Base-by-base conservation (phyloP, 169 alveolate species). In the Eimeria falciformis region DNA sequence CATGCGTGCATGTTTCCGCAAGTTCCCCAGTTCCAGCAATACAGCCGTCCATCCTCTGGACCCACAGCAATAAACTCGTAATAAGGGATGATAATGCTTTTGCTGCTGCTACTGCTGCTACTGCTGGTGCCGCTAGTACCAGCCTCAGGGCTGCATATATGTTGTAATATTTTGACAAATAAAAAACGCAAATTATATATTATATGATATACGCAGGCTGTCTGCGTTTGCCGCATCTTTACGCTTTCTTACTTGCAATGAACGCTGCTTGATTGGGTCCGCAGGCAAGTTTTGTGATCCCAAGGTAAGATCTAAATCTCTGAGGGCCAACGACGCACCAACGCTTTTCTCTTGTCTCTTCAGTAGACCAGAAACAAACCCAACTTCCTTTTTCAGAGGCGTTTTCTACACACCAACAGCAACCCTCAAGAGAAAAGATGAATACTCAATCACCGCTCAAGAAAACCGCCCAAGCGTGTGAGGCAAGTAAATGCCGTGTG, bases 11-110 rank as follows among this genome's bases (percentile, higher is more conserved):
- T 43, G 50, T 37, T 62, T 25, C 89, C 89, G 75, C 75, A 21
- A 18, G 21, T 21, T 12, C 58, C 75, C 89, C 89, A 79, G 89
- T 79, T 55, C 89, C 89, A 79, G 89, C 89, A 79, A 55, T 79
- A 79, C 50, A 79, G 73, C 23, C 58, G 58, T 29, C 89, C 75
- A 53, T 79, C 89, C 27, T 37, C 89, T 79, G 89, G 18, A 62
- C 40, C 40, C 40, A 33, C 40, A 33, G 2, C 40, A 33, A 2
- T 2, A 25, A 18, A 62, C 25, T 3, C 75, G 37, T n/a, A 62
- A 2, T n/a, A 62, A 2, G 37, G 40, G 25, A 3, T 29, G 75
- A 29, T 62, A 62, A 62, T n/a, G 75, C 65, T 12, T 21, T 21
- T 17, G 65, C 65, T 14, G 12, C 75, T 62, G 75, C 18, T 18